Conservation (phyloP, 441 rosid genomes). For the Biscutella laevigata region DNA sequence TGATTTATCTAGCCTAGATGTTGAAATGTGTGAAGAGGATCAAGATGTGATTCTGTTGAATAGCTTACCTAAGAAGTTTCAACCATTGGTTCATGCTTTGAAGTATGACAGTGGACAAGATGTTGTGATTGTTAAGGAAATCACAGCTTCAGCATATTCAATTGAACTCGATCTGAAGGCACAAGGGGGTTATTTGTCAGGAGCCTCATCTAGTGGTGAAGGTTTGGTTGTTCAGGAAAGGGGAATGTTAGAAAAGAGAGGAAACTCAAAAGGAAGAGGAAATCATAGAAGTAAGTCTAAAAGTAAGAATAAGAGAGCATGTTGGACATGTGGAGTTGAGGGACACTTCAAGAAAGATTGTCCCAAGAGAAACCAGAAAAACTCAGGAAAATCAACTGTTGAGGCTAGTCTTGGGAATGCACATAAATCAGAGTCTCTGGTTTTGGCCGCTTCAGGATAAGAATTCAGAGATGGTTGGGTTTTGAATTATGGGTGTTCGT, state of each 20-base stretch:
- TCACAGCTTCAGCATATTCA: neutral
- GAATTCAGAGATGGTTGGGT: neutral
- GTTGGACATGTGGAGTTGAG: neutral
- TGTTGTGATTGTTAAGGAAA: neutral
- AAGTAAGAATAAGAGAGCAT: neutral
- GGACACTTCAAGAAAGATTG: neutral
- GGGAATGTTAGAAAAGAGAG: neutral
- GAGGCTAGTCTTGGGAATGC: neutral
- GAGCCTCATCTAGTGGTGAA: neutral
- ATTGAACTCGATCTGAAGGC: neutral
- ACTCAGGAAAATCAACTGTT: neutral
- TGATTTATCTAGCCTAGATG: neutral
- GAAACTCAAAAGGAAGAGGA: neutral
- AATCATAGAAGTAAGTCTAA: neutral
- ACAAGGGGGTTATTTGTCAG: neutral
- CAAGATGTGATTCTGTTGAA: neutral
- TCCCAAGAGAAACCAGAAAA: neutral
- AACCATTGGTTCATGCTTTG: neutral
- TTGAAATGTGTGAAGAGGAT: neutral
- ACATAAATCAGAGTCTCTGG: neutral
- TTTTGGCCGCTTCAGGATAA: neutral
- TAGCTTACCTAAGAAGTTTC: neutral
- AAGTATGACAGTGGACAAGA: neutral
- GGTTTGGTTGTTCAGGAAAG: neutral
- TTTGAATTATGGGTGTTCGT: neutral